Percentiles rank a stretch among this genome's conserved stretches.
phyloP scores from a whole-genome alignment of 2,329 filamentous ascomycete species.

The Epichloe gansuensis region DNA sequence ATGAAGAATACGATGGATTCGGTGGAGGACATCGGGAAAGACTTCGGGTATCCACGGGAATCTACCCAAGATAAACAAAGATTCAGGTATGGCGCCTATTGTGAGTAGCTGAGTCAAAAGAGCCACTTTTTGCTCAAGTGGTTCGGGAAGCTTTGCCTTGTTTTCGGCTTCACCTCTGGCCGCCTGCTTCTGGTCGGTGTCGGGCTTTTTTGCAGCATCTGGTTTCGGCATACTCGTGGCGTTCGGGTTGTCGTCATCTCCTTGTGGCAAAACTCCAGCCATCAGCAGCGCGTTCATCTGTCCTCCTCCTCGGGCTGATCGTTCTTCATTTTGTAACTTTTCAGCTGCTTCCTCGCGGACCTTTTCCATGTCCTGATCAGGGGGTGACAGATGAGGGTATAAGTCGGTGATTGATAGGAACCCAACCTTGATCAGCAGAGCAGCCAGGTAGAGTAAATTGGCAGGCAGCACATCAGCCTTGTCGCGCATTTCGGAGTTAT shows the following conservation, averaged over 20 bases:
- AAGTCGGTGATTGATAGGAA: conserved; percentile 88
- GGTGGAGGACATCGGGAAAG: conserved; percentile 67
- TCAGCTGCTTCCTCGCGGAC: conserved; percentile 58
- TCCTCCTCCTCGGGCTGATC: conserved; percentile 54
- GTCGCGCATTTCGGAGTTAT: conserved; percentile 67
- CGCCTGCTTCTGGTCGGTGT: conserved; percentile 37
- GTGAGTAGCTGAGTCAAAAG: conserved; percentile 75
- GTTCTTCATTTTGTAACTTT: conserved; percentile 69
- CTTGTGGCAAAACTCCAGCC: conserved; percentile 63
- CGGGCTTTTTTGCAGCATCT: conserved; percentile 38
- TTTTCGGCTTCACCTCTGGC: conserved; percentile 30
- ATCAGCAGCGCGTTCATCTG: conserved; percentile 72
- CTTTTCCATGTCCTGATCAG: conserved; percentile 68
- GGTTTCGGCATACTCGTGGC: conserved; percentile 30
- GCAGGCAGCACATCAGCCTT: conserved; percentile 69
- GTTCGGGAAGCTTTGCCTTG: conserved; percentile 49
- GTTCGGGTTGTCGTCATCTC: conserved; percentile 54
- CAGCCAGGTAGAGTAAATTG: conserved; percentile 84
- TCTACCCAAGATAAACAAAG: conserved; percentile 79
- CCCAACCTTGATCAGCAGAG: conserved; percentile 88
- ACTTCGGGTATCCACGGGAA: conserved; percentile 87
- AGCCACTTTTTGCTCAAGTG: conserved; percentile 75
- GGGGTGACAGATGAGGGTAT: conserved; percentile 85
- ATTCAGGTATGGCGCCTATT: conserved; percentile 85
- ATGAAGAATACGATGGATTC: conserved; percentile 72